phyloP scores from a whole-genome alignment of 2,329 filamentous ascomycete species.

The Fusarium incarnatum region DNA sequence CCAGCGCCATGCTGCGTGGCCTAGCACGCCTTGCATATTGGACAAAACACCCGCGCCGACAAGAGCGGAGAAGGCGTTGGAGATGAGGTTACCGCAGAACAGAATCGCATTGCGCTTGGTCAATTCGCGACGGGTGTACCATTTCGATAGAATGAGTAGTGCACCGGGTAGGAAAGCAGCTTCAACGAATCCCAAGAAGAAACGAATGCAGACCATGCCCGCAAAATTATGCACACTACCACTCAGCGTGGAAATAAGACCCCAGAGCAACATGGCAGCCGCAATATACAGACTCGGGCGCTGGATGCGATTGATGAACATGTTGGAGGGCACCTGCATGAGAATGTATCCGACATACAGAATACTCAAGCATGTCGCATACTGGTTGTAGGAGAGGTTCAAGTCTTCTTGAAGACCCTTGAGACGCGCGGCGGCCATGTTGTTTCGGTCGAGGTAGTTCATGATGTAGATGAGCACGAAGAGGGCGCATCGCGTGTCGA shows the following conservation, averaged over 20 bases:
- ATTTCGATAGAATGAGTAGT: conserved; percentile 72
- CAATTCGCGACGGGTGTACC: conserved; percentile 72
- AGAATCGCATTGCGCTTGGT: conserved; percentile 66
- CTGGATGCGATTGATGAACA: conserved; percentile 66
- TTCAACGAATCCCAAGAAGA: conserved; percentile 71
- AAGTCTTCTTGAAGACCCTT: conserved; percentile 73
- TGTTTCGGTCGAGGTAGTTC: conserved; percentile 78
- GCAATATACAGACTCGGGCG: conserved; percentile 65
- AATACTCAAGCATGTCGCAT: conserved; percentile 72
- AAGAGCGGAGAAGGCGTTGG: conserved; percentile 69
- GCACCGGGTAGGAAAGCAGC: conserved; percentile 74
- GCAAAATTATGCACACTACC: conserved; percentile 64
- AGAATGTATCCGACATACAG: conserved; percentile 75
- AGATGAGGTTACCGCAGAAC: conserved; percentile 70
- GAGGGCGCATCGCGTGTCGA: conserved; percentile 75
- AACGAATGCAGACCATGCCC: conserved; percentile 66
- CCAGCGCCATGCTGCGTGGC: conserved; percentile 70
- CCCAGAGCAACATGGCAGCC: conserved; percentile 68
- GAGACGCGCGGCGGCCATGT: conserved; percentile 74
- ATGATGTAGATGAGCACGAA: conserved; percentile 80
- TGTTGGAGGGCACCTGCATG: conserved; percentile 71
- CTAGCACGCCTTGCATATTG: conserved; percentile 66
- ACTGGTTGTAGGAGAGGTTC: conserved; percentile 66
- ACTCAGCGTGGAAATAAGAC: conserved; percentile 68
- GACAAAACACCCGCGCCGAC: conserved; percentile 69